Conservation (phyloP, 139 green algal species). For the Chlorella sorokiniana region DNA sequence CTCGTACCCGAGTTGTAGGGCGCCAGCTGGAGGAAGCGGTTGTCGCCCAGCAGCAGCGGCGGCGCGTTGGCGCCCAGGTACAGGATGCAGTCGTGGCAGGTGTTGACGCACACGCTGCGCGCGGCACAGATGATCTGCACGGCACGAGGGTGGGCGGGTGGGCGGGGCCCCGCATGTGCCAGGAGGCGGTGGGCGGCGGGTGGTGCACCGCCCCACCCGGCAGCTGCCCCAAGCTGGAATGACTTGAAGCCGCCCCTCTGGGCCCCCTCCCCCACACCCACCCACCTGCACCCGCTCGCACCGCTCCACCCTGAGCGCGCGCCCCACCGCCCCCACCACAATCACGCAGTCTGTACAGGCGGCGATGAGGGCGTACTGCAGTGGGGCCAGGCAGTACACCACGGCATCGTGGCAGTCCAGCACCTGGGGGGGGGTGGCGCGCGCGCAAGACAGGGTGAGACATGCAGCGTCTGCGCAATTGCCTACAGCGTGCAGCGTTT, state of each 20-base stretch:
- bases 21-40: conserved; percentile 80
- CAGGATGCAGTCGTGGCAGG: conserved; percentile 86
- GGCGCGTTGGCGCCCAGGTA: conserved; percentile 77
- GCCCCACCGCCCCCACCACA: conserved; percentile 71
- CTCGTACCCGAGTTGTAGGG: conserved; percentile 85
- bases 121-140: conserved; percentile 66
- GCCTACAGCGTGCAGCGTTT: too few species aligned
- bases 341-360: conserved; percentile 86
- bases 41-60: conserved; percentile 79
- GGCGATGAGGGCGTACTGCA: conserved; percentile 73
- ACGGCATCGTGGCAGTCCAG: conserved; percentile 85
- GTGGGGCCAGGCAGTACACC: conserved; percentile 84
- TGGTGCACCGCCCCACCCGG: too few species aligned
- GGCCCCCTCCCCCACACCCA: neutral
- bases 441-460: neutral
- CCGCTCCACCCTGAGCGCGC: conserved; percentile 75
- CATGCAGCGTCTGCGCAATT: too few species aligned
- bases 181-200: neutral
- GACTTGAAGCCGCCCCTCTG: neutral
- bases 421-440: conserved; percentile 48
- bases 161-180: neutral
- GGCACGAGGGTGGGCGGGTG: too few species aligned
- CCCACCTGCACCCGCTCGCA: conserved; percentile 76
- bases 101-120: conserved; percentile 59
- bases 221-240: too few species aligned